Percentiles rank a stretch among this genome's conserved stretches.
phyloP scores from a whole-genome alignment of 106 monocot genomes.

The Posidonia australis region DNA sequence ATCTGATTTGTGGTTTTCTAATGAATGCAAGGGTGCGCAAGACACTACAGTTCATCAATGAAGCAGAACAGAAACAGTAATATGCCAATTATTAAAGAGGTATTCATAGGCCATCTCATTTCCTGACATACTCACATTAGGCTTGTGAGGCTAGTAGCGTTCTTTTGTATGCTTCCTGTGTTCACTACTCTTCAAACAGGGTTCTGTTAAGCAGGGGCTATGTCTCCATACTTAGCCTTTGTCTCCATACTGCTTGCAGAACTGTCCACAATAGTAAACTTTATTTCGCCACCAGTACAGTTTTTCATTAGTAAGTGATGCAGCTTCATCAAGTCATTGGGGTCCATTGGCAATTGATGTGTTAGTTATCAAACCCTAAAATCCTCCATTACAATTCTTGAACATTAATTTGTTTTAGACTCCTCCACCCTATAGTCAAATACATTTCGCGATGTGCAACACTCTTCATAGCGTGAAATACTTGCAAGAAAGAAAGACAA shows the following conservation, averaged over 20 bases:
- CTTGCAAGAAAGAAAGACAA: no score
- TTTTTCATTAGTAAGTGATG: neutral
- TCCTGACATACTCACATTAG: neutral
- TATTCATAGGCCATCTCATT: neutral
- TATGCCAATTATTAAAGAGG: neutral
- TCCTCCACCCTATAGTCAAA: no score
- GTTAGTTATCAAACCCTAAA: slow-evolving; percentile 2
- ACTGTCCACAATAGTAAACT: neutral
- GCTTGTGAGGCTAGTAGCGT: no score
- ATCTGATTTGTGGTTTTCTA: no score
- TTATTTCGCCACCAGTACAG: neutral
- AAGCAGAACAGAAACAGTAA: neutral
- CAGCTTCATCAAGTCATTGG: no score
- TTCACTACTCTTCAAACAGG: neutral
- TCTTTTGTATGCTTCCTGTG: neutral
- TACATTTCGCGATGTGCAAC: no score
- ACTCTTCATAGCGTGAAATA: no score
- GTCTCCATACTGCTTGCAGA: slow-evolving; percentile 3
- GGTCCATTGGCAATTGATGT: no score
- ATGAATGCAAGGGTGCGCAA: neutral
- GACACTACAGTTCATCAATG: neutral
- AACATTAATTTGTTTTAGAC: no score
- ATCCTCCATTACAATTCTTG: no score
- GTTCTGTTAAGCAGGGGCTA: neutral
- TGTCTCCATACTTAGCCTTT: neutral